Evolutionary conservation across 192 early-diverging fungal genomes (phyloP).

Genomic region (Chytriomyces sp.): DNA sequence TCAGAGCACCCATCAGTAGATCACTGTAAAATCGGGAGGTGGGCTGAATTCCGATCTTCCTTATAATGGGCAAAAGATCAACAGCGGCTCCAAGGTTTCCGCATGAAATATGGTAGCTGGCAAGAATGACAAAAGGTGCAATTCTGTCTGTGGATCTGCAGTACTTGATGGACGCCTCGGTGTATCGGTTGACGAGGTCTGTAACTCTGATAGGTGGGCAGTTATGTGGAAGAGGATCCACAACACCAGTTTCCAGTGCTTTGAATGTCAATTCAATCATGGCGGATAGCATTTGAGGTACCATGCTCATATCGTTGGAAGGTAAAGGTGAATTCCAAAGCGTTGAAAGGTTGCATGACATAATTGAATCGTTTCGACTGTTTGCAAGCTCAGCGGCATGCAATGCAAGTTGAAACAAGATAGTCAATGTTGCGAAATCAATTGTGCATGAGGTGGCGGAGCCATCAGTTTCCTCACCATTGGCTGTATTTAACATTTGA

Average conservation of each 20-base stretch:
- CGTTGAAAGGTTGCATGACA: background rate
- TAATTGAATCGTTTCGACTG: background rate
- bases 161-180: background rate
- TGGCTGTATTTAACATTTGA: too few species aligned
- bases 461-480: too few species aligned
- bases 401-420: conserved; percentile 1
- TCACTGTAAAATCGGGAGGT: conserved; percentile 11
- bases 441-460: background rate
- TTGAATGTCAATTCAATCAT: background rate
- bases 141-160: background rate
- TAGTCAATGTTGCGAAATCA: conserved; percentile 1
- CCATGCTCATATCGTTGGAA: too few species aligned
- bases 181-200: background rate
- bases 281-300: background rate
- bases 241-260: background rate
- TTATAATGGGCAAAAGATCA: background rate
- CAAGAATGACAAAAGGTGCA: background rate
- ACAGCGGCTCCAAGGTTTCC: background rate
- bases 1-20: background rate
- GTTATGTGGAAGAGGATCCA: background rate
- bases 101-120: background rate
- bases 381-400: background rate
- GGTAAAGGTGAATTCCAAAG: too few species aligned
- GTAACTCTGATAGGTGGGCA: background rate
- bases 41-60: background rate